These are phyloP conservation scores for Apostasia ramifera DNA, from an alignment of 106 monocot genomes.

Conservation along the genomic window DNA sequence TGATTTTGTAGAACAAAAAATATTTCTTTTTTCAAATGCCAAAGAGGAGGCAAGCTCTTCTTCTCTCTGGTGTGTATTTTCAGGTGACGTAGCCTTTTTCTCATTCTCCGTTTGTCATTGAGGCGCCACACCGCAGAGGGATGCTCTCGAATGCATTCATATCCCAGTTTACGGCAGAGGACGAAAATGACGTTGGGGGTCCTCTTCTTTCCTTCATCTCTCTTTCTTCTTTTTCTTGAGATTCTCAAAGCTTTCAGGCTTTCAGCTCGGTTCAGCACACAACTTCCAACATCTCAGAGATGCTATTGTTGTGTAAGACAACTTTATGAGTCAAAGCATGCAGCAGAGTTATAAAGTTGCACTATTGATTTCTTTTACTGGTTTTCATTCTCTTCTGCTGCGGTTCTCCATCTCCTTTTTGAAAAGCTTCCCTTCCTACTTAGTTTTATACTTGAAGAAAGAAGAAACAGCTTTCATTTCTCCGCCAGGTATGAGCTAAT, in stretches of 20 bases:
- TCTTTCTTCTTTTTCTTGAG: neutral
- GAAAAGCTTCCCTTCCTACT: neutral
- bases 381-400: neutral
- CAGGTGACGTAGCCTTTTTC: neutral
- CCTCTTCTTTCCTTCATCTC: neutral
- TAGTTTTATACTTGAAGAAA: neutral
- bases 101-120: neutral
- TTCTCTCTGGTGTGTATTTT: neutral
- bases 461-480: no score
- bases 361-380: constrained; percentile 6
- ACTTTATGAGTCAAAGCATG: neutral
- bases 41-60: neutral
- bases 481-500: no score
- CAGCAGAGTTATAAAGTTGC: constrained; percentile 19
- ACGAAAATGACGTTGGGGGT: neutral
- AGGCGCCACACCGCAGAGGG: neutral
- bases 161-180: constrained; percentile 8
- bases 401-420: neutral
- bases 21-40: neutral
- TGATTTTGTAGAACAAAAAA: neutral
- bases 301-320: neutral
- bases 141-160: neutral
- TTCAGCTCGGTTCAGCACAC: constrained; percentile 14
- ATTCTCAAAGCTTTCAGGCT: neutral
- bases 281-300: constrained; percentile 8